Conservation (phyloP, 2,329 filamentous ascomycete genomes). For the Colletotrichum sp. region DNA sequence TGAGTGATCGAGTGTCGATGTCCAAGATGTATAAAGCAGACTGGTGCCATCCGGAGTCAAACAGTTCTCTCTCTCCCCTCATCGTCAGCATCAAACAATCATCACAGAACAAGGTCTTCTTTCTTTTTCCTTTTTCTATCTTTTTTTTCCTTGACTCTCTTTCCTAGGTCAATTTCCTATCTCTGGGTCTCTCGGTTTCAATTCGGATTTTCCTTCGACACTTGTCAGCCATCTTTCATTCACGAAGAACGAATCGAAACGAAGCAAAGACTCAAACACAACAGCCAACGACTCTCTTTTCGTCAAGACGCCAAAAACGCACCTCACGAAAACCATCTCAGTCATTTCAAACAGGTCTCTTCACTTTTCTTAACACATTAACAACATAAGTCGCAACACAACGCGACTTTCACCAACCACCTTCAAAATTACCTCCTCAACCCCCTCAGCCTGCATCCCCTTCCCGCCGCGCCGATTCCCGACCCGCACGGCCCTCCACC, state of each 20-base stretch:
- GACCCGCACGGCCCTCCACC: constrained; percentile 39
- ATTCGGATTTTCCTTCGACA: constrained; percentile 7
- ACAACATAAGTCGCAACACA: neutral
- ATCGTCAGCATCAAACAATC: constrained; percentile 12
- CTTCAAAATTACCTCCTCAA: constrained; percentile 27
- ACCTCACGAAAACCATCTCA: neutral
- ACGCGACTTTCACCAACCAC: neutral
- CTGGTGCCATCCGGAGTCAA: neutral
- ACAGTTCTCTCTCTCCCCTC: neutral
- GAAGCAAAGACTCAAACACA: neutral
- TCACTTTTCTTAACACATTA: neutral
- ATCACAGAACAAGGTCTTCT: constrained; percentile 23
- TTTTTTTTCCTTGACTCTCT: constrained; percentile 27
- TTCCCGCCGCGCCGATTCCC: constrained; percentile 47
- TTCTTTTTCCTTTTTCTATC: constrained; percentile 26
- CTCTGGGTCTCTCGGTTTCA: constrained; percentile 22
- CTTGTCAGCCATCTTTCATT: neutral
- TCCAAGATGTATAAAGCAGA: constrained; percentile 16
- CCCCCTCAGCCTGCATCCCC: constrained; percentile 32
- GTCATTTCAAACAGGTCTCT: neutral
- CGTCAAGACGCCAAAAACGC: neutral
- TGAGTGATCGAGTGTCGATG: neutral
- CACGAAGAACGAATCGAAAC: neutral
- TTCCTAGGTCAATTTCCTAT: constrained; percentile 26
- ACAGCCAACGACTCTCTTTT: neutral